phyloP scores from a whole-genome alignment of 768 basidiomycete species.

The Auricularia sp. region DNA sequence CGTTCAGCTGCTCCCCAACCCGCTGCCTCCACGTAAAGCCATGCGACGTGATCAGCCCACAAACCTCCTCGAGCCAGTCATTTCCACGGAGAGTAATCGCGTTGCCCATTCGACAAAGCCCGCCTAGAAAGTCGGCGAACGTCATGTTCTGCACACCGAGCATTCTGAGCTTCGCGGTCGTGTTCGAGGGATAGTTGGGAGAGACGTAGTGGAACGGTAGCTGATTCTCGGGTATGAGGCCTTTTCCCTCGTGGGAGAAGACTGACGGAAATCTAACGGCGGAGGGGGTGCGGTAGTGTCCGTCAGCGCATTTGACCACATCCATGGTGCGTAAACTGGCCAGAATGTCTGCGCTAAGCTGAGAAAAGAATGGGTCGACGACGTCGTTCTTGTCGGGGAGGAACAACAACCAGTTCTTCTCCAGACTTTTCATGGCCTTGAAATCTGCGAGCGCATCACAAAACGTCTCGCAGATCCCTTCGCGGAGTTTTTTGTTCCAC shows the following conservation, averaged over 20 bases:
- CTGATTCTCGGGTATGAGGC: not conserved
- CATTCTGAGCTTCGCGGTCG: not conserved
- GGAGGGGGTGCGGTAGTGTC: slow-evolving; percentile 8
- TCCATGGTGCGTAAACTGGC: slow-evolving; percentile 2
- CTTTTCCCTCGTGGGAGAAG: not conserved
- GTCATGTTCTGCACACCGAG: not conserved
- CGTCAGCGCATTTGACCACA: slow-evolving; percentile 12
- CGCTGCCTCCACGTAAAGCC: not conserved
- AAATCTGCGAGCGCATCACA: slow-evolving; percentile 15
- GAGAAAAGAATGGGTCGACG: slow-evolving; percentile 12
- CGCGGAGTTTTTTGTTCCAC: slow-evolving; percentile 19
- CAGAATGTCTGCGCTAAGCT: slow-evolving; percentile 3
- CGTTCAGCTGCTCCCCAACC: no score
- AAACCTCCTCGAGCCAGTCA: not conserved
- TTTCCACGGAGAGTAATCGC: not conserved
- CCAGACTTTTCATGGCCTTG: slow-evolving; percentile 9
- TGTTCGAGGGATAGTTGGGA: not conserved
- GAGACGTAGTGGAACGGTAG: not conserved
- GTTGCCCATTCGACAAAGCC: not conserved
- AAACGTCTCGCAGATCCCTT: slow-evolving; percentile 14
- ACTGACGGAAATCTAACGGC: slow-evolving; percentile 7
- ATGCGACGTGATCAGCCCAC: not conserved
- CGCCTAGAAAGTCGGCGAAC: not conserved
- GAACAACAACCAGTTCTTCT: slow-evolving; percentile 17
- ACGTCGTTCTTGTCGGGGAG: slow-evolving; percentile 12